These are phyloP conservation scores for Penicillium sp. DNA, from an alignment of 2,329 filamentous ascomycete genomes.

Conservation along the genomic window DNA sequence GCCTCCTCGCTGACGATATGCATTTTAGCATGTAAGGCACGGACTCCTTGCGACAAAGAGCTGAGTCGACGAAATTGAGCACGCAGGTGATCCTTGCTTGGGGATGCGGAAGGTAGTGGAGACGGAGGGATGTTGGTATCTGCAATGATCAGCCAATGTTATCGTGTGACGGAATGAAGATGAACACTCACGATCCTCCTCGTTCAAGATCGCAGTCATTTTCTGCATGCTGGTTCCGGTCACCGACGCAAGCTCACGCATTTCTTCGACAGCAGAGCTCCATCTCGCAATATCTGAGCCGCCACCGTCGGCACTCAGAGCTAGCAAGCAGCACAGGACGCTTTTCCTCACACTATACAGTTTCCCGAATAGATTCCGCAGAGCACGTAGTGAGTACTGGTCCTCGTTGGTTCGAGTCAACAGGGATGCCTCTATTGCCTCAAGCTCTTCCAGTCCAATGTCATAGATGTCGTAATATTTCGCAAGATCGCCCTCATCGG, in stretches of 20 bases:
- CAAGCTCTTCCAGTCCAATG: slow-evolving; percentile 67
- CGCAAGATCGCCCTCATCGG: slow-evolving; percentile 76
- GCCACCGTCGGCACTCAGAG: slow-evolving; percentile 76
- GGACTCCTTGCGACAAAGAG: slow-evolving; percentile 82
- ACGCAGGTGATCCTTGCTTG: slow-evolving; percentile 77
- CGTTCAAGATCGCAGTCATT: slow-evolving; percentile 66
- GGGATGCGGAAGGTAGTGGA: slow-evolving; percentile 63
- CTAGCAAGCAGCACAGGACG: slow-evolving; percentile 81
- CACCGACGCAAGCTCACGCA: slow-evolving; percentile 61
- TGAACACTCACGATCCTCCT: slow-evolving; percentile 67
- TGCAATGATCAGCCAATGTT: slow-evolving; percentile 19
- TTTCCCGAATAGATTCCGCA: slow-evolving; percentile 77
- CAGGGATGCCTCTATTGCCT: slow-evolving; percentile 64
- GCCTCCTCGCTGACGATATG: slow-evolving; percentile 88
- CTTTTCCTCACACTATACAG: slow-evolving; percentile 78
- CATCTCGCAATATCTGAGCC: slow-evolving; percentile 73
- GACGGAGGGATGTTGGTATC: slow-evolving; percentile 48
- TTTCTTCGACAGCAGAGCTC: slow-evolving; percentile 71
- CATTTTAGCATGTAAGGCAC: slow-evolving; percentile 89
- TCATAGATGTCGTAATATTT: slow-evolving; percentile 92
- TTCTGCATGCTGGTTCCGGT: slow-evolving; percentile 62
- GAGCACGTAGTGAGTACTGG: slow-evolving; percentile 67
- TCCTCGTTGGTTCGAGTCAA: slow-evolving; percentile 69
- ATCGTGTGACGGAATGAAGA: not conserved
- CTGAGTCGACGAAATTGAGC: slow-evolving; percentile 84